Evolutionary conservation across 148 eudicot species (phyloP), one percentile per base, ranked within the genome.

Genomic region (Rhododendron molle): DNA sequence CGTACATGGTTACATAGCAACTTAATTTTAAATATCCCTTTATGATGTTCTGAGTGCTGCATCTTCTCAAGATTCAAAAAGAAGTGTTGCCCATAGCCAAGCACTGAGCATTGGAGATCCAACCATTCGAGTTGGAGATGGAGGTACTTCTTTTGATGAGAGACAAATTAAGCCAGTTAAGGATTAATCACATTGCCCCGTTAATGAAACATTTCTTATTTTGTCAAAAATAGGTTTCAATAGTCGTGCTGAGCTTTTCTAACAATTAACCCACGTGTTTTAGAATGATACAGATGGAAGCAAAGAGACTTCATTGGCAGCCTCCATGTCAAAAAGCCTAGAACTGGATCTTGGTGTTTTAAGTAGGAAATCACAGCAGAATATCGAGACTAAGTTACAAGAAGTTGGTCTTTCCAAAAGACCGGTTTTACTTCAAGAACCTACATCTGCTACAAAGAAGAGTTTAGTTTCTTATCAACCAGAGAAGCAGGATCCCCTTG

Each of bases 41-140:
- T 86, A 69, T 85, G 87, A 82, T 85, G 81, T 34, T 91, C n/a
- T 79, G 86, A 88, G 89, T 89, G 81, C 77, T 83, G 54, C 77
- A 47, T 86, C 85, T 85, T 90, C 81, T 89, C 86, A 87, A 90
- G 93, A 91, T 93, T 85, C 86, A 80, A 85, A 38, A 69, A 86
- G 85, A 86, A 80, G 82, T 56, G 26, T 77, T 56, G 30, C 78
- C 46, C 84, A 74, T 62, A 67, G 79, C 83, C 78, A 89, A 74
- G 86, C 81, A 60, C 38, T 73, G 23, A 81, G 60, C 71, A 74
- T 26, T 79, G 85, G 82, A 77, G 87, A 47, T 12, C 86, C 83
- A 73, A 73, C 82, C 13, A 30, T 76, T 74, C 84, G 85, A 83
- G 85, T 36, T 47, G 86, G 78, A 65, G 81, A 52, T 32, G 15